Evolutionary conservation across 768 basidiomycete genomes (phyloP).

Genomic region (Rhodocollybia butyracea): DNA sequence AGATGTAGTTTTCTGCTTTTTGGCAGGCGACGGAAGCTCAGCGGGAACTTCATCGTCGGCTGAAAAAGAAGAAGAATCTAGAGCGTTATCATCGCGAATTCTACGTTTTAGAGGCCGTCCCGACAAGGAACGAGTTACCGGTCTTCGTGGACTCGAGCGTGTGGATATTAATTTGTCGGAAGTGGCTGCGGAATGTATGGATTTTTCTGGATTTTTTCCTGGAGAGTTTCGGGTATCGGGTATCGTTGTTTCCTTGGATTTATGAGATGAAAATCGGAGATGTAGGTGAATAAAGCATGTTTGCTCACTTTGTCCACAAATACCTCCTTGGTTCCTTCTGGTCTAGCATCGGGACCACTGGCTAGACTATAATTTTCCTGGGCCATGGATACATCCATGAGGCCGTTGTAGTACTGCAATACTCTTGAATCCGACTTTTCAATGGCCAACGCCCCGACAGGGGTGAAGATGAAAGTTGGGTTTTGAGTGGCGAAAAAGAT

Average conservation of each 20-base stretch:
- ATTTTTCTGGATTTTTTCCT: not conserved
- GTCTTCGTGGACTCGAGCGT: not conserved
- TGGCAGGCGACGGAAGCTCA: not conserved
- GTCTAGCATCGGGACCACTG: not conserved
- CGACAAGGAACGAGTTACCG: constrained; percentile 5
- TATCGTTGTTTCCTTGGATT: not conserved
- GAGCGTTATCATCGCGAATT: constrained; percentile 2
- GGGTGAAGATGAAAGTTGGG: not conserved
- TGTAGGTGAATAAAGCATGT: not conserved
- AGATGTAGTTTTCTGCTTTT: constrained; percentile 1
- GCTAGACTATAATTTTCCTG: not conserved
- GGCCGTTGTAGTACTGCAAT: not conserved
- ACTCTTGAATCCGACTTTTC: not conserved
- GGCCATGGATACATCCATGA: not conserved
- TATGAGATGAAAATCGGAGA: not conserved
- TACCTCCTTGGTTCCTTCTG: not conserved
- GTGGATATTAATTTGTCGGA: not conserved
- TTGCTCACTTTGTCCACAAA: not conserved
- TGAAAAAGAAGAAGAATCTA: not conserved
- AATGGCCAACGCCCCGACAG: constrained; percentile 4
- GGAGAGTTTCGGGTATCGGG: not conserved
- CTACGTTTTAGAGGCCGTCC: constrained; percentile 3
- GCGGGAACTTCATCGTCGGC: not conserved
- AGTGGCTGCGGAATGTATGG: not conserved
- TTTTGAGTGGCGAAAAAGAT: not conserved